Conservation (phyloP, 164 flowering plant genomes). For the Malania oleifera region DNA sequence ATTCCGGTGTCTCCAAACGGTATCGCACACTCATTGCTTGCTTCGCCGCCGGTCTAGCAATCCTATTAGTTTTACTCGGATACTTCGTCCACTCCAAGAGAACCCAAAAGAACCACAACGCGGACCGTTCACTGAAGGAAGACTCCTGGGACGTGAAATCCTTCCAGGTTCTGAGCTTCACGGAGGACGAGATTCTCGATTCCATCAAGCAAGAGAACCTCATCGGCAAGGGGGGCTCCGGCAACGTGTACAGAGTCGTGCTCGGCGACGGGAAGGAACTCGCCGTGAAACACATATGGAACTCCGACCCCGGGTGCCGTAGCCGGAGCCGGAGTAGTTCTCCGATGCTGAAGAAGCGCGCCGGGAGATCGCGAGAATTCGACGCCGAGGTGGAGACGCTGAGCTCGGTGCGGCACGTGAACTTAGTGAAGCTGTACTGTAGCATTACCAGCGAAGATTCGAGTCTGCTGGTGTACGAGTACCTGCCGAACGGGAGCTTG, state of each 20-base stretch:
- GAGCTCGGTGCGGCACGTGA: conserved; percentile 61
- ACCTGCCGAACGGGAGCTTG: conserved; percentile 57
- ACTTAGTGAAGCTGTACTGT: conserved; percentile 65
- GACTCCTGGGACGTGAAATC: conserved; percentile 80
- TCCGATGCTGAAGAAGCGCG: conserved; percentile 34
- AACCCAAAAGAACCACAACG: conserved; percentile 12
- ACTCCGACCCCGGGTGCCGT: conserved; percentile 6
- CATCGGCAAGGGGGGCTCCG: conserved; percentile 85
- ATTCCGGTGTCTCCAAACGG: conserved; percentile 26
- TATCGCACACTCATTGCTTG: conserved; percentile 35
- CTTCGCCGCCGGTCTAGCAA: conserved; percentile 22
- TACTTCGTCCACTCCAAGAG: conserved; percentile 32
- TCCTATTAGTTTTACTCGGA: conserved; percentile 28
- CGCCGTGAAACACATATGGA: conserved; percentile 66
- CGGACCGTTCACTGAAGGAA: conserved; percentile 33
- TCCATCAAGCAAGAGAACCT: conserved; percentile 62
- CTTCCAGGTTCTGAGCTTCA: conserved; percentile 57
- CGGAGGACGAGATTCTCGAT: conserved; percentile 66
- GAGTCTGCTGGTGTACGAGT: conserved; percentile 66
- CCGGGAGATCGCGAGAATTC: conserved; percentile 31
- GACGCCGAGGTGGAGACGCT: conserved; percentile 57
- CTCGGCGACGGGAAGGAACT: conserved; percentile 47
- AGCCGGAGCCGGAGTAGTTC: conserved; percentile 22
- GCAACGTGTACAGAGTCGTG: conserved; percentile 57
- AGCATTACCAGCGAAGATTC: conserved; percentile 70